A percentile compares a stretch with the other conserved stretches of the same genome.
These are phyloP conservation scores for Kuraishia ogatae DNA, from an alignment of 805 yeast genomes.

Conservation along the genomic window DNA sequence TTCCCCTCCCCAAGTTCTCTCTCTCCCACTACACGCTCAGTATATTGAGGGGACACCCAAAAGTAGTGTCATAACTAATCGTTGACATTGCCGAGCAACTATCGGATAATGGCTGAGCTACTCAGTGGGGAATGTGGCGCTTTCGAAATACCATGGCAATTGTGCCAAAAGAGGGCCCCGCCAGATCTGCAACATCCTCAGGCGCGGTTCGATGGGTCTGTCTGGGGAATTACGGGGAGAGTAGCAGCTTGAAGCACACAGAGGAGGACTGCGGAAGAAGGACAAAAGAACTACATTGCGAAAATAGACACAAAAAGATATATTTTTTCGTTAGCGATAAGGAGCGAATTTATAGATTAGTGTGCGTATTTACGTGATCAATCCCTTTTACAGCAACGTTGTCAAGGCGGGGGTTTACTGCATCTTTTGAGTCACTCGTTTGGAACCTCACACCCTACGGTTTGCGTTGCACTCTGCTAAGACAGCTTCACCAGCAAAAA, in stretches of 20 bases:
- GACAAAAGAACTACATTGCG: background rate
- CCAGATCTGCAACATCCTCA: background rate
- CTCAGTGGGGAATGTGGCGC: background rate
- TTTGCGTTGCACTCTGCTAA: no score
- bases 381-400: background rate
- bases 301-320: background rate
- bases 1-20: background rate
- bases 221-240: background rate
- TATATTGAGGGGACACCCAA: background rate
- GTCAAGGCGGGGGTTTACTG: background rate
- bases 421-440: background rate
- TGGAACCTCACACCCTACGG: background rate
- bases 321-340: no score
- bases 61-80: background rate
- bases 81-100: background rate
- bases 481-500: no score
- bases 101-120: background rate
- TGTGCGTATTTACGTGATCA: background rate
- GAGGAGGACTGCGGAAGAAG: background rate
- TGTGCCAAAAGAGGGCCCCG: background rate
- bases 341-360: no score
- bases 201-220: background rate
- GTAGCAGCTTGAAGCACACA: background rate
- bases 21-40: background rate
- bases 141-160: background rate